A percentile compares a stretch with the other conserved stretches of the same genome.
phyloP scores from a whole-genome alignment of 2,329 filamentous ascomycete genomes.

The Sporothrix brasiliensis region DNA sequence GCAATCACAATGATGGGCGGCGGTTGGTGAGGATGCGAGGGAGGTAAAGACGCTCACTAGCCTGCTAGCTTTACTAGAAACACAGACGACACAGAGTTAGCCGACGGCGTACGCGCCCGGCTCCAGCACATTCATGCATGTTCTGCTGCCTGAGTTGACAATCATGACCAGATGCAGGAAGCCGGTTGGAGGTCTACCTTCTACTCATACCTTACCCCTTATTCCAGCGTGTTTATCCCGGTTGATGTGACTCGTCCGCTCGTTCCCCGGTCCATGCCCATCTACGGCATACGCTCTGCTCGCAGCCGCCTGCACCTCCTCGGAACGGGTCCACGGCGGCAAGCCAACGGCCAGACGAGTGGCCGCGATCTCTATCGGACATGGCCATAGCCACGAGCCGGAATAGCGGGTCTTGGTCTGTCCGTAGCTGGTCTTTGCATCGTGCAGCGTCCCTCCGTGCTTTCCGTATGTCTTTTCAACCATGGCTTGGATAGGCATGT shows the following conservation, averaged over 20 bases:
- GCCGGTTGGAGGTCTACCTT: neutral
- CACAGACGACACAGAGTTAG: neutral
- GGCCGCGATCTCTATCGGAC: neutral
- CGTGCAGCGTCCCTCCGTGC: neutral
- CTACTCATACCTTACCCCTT: neutral
- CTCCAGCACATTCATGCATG: conserved; percentile 15
- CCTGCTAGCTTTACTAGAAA: neutral
- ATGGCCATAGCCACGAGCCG: too few species aligned
- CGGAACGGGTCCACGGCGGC: conserved; percentile 5
- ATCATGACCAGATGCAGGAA: conserved; percentile 14
- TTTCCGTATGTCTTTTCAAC: neutral
- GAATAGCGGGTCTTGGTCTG: neutral
- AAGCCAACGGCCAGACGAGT: neutral
- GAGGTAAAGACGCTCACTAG: neutral
- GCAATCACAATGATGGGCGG: conserved; percentile 22
- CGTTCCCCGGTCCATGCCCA: neutral
- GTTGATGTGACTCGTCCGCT: neutral
- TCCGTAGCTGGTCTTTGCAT: neutral
- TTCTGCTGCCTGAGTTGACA: neutral
- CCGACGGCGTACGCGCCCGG: conserved; percentile 16
- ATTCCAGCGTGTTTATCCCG: neutral
- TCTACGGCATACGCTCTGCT: neutral
- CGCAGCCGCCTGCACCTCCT: neutral
- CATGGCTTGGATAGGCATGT: too few species aligned
- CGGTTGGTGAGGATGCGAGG: neutral